Conservation (phyloP, 2,329 filamentous ascomycete species). For the Acrodontium crateriforme region DNA sequence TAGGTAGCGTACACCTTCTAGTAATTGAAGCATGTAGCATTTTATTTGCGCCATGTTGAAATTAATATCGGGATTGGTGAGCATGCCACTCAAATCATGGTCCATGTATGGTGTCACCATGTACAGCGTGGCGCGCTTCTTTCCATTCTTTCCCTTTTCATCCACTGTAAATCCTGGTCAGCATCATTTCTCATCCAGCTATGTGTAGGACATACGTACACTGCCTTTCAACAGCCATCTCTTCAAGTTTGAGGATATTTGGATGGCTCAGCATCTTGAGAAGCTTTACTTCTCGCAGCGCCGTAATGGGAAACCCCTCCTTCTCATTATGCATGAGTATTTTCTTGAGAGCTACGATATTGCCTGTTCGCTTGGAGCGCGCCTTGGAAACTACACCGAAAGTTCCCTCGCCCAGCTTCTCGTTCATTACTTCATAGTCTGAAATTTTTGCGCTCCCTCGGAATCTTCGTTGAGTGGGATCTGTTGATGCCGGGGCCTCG, state of each 20-base stretch:
- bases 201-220: constrained; percentile 33
- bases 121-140: constrained; percentile 69
- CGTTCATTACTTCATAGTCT: constrained; percentile 62
- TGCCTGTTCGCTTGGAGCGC: constrained; percentile 57
- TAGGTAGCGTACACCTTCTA: constrained; percentile 79
- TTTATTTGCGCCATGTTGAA: constrained; percentile 90
- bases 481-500: constrained; percentile 22
- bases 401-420: constrained; percentile 83
- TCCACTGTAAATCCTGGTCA: constrained; percentile 14
- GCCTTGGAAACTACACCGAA: constrained; percentile 96
- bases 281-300: constrained; percentile 91
- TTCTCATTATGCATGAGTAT: constrained; percentile 99
- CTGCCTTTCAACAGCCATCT: constrained; percentile 91
- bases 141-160: constrained; percentile 27
- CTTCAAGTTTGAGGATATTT: constrained; percentile 76
- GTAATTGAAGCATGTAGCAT: constrained; percentile 88
- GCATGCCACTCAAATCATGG: constrained; percentile 89
- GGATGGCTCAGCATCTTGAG: constrained; percentile 86
- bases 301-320: constrained; percentile 97
- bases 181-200: constrained; percentile 3
- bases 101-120: constrained; percentile 99
- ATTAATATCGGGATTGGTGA: constrained; percentile 83
- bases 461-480: constrained; percentile 47
- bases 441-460: constrained; percentile 70
- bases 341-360: constrained; percentile 83